A percentile compares a stretch with the other conserved stretches of the same genome.
These are phyloP conservation scores for Penicillium lagena DNA, from an alignment of 495 filamentous ascomycete genomes.

Conservation along the genomic window DNA sequence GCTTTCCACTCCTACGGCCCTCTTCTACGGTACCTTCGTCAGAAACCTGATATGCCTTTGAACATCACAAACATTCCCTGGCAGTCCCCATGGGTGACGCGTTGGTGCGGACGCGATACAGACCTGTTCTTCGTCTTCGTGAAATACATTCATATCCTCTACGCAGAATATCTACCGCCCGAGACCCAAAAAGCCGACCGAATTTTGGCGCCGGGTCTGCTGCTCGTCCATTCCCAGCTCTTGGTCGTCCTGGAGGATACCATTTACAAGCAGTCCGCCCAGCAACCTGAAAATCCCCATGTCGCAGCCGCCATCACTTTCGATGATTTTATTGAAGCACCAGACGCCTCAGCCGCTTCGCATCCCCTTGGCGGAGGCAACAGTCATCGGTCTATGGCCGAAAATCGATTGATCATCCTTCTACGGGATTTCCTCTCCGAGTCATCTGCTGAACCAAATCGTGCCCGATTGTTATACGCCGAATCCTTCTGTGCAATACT, in stretches of 20 bases:
- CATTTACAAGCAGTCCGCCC: slow-evolving; percentile 60
- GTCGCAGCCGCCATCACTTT: slow-evolving; percentile 62
- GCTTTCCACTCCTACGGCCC: slow-evolving; percentile 63
- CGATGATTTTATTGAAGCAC: slow-evolving; percentile 63
- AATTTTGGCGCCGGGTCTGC: slow-evolving; percentile 66
- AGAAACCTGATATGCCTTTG: slow-evolving; percentile 60
- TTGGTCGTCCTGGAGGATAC: slow-evolving; percentile 77
- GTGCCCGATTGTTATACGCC: slow-evolving; percentile 65
- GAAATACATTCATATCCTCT: slow-evolving; percentile 82
- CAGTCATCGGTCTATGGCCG: slow-evolving; percentile 81
- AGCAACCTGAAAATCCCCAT: slow-evolving; percentile 47
- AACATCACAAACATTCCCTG: slow-evolving; percentile 69
- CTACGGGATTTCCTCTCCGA: slow-evolving; percentile 80
- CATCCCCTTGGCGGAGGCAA: slow-evolving; percentile 53
- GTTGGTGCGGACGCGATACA: slow-evolving; percentile 86
- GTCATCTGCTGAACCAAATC: slow-evolving; percentile 46
- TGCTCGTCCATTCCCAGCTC: slow-evolving; percentile 81
- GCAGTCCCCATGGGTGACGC: slow-evolving; percentile 77
- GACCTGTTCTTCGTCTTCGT: slow-evolving; percentile 92
- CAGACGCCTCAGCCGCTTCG: slow-evolving; percentile 64
- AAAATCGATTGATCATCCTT: slow-evolving; percentile 84
- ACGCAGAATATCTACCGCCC: slow-evolving; percentile 70
- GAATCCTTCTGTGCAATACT: slow-evolving; percentile 70
- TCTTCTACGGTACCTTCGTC: slow-evolving; percentile 59
- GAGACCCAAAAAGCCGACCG: slow-evolving; percentile 58